Percentiles rank a stretch among this genome's conserved stretches.
These are phyloP conservation scores for Epichloe bromicola DNA, from an alignment of 2,329 filamentous ascomycete species.

Conservation along the genomic window DNA sequence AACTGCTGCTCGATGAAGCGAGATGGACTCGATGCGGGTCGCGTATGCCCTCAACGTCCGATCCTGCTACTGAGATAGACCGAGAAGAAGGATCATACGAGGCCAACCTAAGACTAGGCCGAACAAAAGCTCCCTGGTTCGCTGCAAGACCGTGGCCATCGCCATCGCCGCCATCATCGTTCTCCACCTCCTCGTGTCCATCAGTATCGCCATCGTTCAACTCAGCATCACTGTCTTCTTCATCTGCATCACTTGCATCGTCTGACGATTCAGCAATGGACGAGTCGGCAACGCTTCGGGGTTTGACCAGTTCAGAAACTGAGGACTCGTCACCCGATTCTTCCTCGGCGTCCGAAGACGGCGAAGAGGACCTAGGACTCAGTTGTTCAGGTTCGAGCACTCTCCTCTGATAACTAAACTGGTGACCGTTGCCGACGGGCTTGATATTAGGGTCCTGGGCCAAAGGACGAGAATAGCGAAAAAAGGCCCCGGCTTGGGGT, in stretches of 20 bases:
- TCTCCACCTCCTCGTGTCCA: not conserved
- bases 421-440: constrained; percentile 28
- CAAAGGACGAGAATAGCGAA: constrained; percentile 17
- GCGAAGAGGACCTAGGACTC: constrained; percentile 23
- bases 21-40: constrained; percentile 5
- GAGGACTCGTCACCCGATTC: constrained; percentile 10
- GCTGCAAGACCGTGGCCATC: not conserved
- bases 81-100: not conserved
- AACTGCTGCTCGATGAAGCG: constrained; percentile 7
- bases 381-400: constrained; percentile 21
- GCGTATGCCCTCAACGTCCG: constrained; percentile 1
- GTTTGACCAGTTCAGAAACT: not conserved
- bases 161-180: not conserved
- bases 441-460: constrained; percentile 27
- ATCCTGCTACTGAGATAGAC: not conserved
- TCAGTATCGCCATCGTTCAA: not conserved
- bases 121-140: not conserved
- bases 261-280: not conserved
- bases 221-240: not conserved
- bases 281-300: not conserved
- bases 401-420: constrained; percentile 27
- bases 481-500: constrained; percentile 20
- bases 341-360: constrained; percentile 14
- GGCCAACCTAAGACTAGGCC: not conserved
- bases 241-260: not conserved